Evolutionary conservation across 2,329 filamentous ascomycete genomes (phyloP).

Genomic region (Huntiella abstrusa): DNA sequence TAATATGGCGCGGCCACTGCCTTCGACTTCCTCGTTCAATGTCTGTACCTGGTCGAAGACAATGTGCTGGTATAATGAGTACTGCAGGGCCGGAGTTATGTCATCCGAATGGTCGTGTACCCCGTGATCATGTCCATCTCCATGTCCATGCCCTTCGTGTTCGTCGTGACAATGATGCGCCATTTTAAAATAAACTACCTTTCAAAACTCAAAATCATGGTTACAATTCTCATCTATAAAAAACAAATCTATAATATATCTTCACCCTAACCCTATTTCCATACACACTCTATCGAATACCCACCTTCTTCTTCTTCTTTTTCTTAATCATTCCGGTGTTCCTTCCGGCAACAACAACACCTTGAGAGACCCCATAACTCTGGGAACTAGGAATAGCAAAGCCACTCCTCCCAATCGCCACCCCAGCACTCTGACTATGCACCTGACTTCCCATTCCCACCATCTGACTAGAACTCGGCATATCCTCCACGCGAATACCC

Average conservation of each 20-base stretch:
- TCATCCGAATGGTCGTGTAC: conserved; percentile 83
- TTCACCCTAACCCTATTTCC: background rate
- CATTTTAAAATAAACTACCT: conserved; percentile 15
- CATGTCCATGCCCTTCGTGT: conserved; percentile 30
- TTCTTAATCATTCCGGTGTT: conserved; percentile 16
- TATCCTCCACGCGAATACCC: conserved; percentile 3
- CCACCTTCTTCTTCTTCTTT: conserved; percentile 27
- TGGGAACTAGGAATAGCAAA: background rate
- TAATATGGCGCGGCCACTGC: conserved; percentile 54
- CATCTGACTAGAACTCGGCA: conserved; percentile 4
- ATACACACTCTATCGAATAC: conserved; percentile 19
- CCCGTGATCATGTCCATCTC: conserved; percentile 26
- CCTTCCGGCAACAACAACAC: background rate
- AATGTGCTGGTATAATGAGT: conserved; percentile 80
- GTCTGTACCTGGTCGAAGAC: conserved; percentile 72
- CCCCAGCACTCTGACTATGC: no score
- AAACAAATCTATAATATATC: background rate
- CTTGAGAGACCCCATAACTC: background rate
- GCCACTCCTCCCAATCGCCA: background rate
- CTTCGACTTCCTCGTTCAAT: conserved; percentile 57
- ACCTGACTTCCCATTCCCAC: background rate
- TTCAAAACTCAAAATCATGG: no score
- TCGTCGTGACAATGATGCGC: conserved; percentile 35
- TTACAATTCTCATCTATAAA: no score
- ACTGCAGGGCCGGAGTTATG: conserved; percentile 76